Percentiles rank a stretch among this genome's conserved stretches.
phyloP scores from a whole-genome alignment of 2,329 filamentous ascomycete genomes.

The Cadophora luteo-olivacea region DNA sequence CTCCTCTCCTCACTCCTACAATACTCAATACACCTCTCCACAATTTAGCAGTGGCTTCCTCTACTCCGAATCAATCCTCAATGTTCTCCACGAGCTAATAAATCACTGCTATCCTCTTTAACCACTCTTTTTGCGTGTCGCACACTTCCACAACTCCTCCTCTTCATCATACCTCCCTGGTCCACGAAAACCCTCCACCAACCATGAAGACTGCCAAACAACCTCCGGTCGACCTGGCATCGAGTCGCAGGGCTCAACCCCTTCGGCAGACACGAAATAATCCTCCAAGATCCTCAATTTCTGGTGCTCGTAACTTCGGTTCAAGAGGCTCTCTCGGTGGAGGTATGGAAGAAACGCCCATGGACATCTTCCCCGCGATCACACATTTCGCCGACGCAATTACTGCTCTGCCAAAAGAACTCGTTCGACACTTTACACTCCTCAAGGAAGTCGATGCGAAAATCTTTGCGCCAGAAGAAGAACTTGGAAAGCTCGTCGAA shows the following conservation, averaged over 20 bases:
- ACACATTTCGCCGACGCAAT: constrained; percentile 89
- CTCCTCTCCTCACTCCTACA: constrained; percentile 17
- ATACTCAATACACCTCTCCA: constrained; percentile 25
- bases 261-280: constrained; percentile 71
- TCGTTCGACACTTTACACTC: constrained; percentile 93
- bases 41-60: constrained; percentile 16
- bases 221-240: constrained; percentile 42
- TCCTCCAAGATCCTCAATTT: constrained; percentile 61
- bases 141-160: constrained; percentile 20
- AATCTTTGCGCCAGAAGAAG: constrained; percentile 85
- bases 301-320: constrained; percentile 50
- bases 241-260: constrained; percentile 67
- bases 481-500: constrained; percentile 77
- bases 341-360: constrained; percentile 57
- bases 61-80: constrained; percentile 7
- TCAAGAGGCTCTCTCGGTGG: constrained; percentile 53
- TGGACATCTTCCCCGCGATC: constrained; percentile 71
- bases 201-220: constrained; percentile 46
- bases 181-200: constrained; percentile 28
- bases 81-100: constrained; percentile 19
- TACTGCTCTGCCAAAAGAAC: constrained; percentile 89
- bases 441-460: constrained; percentile 98
- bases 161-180: constrained; percentile 9
- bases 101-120: neutral
- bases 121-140: constrained; percentile 19